A percentile compares a stretch with the other conserved stretches of the same genome.
Conservation (phyloP, 2,329 filamentous ascomycete species). For the Ciborinia camelliae region DNA sequence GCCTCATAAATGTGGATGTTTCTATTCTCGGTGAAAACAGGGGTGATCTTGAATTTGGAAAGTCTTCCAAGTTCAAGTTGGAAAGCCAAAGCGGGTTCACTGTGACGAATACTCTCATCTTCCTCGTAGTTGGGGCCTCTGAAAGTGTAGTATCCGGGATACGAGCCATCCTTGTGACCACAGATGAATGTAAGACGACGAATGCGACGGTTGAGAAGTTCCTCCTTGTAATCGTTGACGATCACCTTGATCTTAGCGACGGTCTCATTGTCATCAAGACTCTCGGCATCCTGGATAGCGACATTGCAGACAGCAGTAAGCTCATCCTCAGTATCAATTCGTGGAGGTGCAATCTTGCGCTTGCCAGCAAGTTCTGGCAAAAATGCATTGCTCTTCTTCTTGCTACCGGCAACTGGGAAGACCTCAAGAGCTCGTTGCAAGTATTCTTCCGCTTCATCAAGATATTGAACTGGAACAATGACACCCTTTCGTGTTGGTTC, state of each 20-base stretch:
- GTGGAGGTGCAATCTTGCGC: constrained; percentile 56
- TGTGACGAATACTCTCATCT: constrained; percentile 95
- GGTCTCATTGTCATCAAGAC: constrained; percentile 75
- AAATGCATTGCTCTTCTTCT: constrained; percentile 58
- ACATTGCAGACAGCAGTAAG: constrained; percentile 91
- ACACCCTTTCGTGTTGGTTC: constrained; percentile 89
- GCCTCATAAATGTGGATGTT: constrained; percentile 99
- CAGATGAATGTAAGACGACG: constrained; percentile 95
- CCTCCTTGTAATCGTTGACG: constrained; percentile 76
- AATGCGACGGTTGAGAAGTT: constrained; percentile 75
- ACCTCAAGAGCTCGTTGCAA: constrained; percentile 80
- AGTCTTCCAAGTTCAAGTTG: constrained; percentile 94
- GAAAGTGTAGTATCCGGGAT: constrained; percentile 98
- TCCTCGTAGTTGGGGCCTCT: constrained; percentile 85
- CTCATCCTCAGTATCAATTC: constrained; percentile 65
- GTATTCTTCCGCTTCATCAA: constrained; percentile 90
- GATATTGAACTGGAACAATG: constrained; percentile 86
- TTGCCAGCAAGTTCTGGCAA: constrained; percentile 72
- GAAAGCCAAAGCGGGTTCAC: constrained; percentile 94
- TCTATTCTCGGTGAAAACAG: constrained; percentile 97
- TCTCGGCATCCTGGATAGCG: constrained; percentile 84
- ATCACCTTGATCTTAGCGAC: constrained; percentile 71
- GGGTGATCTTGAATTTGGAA: constrained; percentile 96
- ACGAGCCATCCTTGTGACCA: constrained; percentile 87
- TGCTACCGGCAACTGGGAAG: constrained; percentile 59